Base-by-base conservation (phyloP, 2,329 filamentous ascomycete species). In the Aspergillus sp. region DNA sequence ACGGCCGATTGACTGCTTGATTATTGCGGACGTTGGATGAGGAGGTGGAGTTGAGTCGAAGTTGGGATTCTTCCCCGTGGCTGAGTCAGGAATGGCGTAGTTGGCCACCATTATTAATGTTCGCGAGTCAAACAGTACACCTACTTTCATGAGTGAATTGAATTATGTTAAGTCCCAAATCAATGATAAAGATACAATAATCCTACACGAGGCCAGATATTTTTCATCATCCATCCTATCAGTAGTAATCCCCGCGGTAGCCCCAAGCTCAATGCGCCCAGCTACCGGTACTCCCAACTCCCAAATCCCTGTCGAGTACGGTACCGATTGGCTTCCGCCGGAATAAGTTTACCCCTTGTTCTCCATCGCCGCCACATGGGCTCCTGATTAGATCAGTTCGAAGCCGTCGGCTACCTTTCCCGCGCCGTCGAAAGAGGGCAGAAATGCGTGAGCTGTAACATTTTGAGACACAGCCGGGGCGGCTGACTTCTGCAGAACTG, bases 391-490 rank as follows among this genome's bases (percentile, higher is more conserved):
- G 21, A 56, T 33, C 19, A 51, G 14, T 37, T 56, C 54, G 40
- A 56, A 56, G 19, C 31, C 54, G 23, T 51, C 39, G n/a, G 61
- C 44, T 21, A 43, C 35, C 46, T 70, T 67, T 17, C 58, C 65
- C n/a, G 66, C 54, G 9, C 70, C 69, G 52, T 73, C 71, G 50
- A 68, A 68, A 15, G 63, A 60, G 37, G 69, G 69, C 9, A 72
- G 58, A 49, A 65, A 66, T 2, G 65, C 70, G 57, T 71, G 68
- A 9, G 64, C 68, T 53, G 68, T 71, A 43, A 71, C 62, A 41
- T 67, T 69, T 31, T 68, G 68, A n/a, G 68, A 64, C 24, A 66
- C 61, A 31, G 68, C 64, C 5, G 67, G 56, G 9, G 69, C 65
- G n/a, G 63, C 64, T n/a, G 62, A 61, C 52, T 72, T 71, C 48